Evolutionary conservation across 208 protist species (phyloP), one percentile per base, ranked within the genome.

Genomic region (Tetramitus jugosus): DNA sequence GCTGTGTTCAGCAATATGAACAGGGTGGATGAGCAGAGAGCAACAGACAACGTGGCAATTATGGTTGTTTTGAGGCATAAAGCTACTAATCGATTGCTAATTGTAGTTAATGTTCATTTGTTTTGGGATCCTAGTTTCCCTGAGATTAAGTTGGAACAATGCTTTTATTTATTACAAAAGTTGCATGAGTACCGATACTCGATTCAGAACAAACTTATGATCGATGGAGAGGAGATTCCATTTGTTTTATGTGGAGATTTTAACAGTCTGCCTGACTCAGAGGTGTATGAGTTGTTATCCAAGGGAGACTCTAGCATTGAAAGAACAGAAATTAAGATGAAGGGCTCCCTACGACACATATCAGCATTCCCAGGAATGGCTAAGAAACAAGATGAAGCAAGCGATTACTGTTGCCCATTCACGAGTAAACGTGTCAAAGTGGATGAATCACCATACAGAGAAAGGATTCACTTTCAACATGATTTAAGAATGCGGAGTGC

Each of bases 51-150:
- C 49, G 39, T 71, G 6, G 65, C 39, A 14, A 49, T 26, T 49
- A 1, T 71, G 26, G 39, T 33, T 4, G 10, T 71, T 3, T n/a
- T 71, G 3, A 42, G 29, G 29, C 26, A 49, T 35, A 2, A 10
- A 31, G 8, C 37, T 31, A n/a, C 6, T 35, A 7, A 49, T 29
- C 3, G 35, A 35, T 6, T 49, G 4, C 0, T 71, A 35, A 49
- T 35, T 49, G 65, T 71, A 8, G 65, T 71, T 10, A 71, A 71
- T 49, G 26, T 71, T 8, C 65, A 71, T 37, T 49, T 71, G 39
- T 71, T 71, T 49, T 71, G 65, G 65, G 40, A 71, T 71, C 65
- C 65, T 31, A 23, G 6, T 40, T 71, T 35, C 10, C 35, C 65
- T 49, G 65, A 71, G 23, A 29, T 71, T 13, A 71, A 71, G 35